phyloP scores from a whole-genome alignment of 495 filamentous ascomycete species.

The Haplographium delicatum region DNA sequence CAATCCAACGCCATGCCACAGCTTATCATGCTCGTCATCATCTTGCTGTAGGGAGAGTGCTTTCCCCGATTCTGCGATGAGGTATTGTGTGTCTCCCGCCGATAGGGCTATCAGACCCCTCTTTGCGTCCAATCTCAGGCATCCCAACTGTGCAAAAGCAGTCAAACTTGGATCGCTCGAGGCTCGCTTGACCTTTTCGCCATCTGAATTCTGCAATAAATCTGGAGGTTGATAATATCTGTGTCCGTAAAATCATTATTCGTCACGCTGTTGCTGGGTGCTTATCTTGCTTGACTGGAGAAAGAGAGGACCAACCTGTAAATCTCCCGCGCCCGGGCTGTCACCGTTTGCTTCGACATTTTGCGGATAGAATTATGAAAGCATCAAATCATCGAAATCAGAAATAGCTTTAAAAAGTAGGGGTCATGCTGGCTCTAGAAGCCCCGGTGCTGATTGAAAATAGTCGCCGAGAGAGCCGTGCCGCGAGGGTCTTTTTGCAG shows the following conservation, averaged over 20 bases:
- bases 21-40: conserved; percentile 18
- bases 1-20: conserved; percentile 24
- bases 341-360: background rate
- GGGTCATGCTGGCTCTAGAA: too few relatives aligned
- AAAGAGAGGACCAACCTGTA: conserved; percentile 12
- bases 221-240: conserved; percentile 24
- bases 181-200: background rate
- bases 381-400: background rate
- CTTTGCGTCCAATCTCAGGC: conserved; percentile 32
- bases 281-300: background rate
- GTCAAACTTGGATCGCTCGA: conserved; percentile 35
- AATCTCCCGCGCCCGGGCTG: conserved; percentile 20
- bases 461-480: background rate
- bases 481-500: too few relatives aligned
- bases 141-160: conserved; percentile 39
- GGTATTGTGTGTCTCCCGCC: conserved; percentile 31
- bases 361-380: background rate
- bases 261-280: too few relatives aligned
- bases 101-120: conserved; percentile 38
- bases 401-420: background rate
- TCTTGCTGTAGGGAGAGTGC: conserved; percentile 23
- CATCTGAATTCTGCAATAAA: background rate
- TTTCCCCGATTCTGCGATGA: conserved; percentile 34
- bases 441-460: background rate
- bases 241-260: background rate